Base-by-base conservation (phyloP, 495 filamentous ascomycete species). In the Neurospora sp. region DNA sequence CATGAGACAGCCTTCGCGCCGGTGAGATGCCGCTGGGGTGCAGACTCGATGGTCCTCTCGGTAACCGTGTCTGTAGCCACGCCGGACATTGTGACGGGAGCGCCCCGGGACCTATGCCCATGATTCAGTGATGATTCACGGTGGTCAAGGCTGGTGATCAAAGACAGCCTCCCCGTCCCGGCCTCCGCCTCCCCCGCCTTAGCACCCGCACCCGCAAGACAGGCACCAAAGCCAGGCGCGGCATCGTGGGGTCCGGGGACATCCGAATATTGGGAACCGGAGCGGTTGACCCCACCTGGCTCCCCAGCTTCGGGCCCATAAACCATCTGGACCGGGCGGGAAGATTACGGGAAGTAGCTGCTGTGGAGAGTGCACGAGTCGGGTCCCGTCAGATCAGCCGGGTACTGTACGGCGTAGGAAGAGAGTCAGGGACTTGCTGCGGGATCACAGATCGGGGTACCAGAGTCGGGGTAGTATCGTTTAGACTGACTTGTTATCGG, bases 1-100 rank as follows among this genome's bases (percentile, higher is more conserved):
- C 91, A 93, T n/a, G 88, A 86, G 27, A 92, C 87, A 3, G 87
- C 74, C 42, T 77, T 76, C 54, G 77, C 74, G 46, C 73, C 74
- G 23, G 42, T 40, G 54, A 48, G 27, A 18, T 48, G 20, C 38
- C 38, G 39, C 16, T 38, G 37, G 23, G 35, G 46, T 35, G 54
- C 54, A 31, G 54, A 62, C 23, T 62, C 54, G 27, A 31, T 27
- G 23, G 54, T 62, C 16, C 23, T 62, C 23, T 62, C 54, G 54
- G 12, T 14, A 31, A 31, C 54, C 54, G 54, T 31, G 12, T 31
- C 54, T 16, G 54, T 16, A 31, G 23, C 23, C 54, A 31, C 54
- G 27, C 27, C 27, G 6, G 54, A 62, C 23, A 62, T 62, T 31
- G 54, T 31, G 23, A 62, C 20, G 54, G 23, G 27, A 31, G 54